A percentile compares a stretch with the other conserved stretches of the same genome.
phyloP scores from a whole-genome alignment of 306 rosid genomes.

The Coriaria nepalensis region DNA sequence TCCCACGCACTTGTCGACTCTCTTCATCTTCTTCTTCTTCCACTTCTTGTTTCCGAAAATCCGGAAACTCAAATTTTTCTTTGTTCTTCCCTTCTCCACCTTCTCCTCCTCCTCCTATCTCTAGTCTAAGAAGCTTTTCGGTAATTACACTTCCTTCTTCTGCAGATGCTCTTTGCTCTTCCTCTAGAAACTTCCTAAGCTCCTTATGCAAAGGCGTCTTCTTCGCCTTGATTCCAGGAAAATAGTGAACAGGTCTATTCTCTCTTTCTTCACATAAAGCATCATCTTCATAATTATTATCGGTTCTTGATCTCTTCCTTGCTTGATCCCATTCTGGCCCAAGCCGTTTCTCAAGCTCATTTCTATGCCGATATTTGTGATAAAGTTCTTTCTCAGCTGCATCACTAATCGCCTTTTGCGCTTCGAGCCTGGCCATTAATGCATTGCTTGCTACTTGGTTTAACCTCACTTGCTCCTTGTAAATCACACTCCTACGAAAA shows the following conservation, averaged over 20 bases:
- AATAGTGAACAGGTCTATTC: constrained; percentile 25
- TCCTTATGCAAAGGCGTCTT: constrained; percentile 65
- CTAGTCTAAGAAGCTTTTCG: constrained; percentile 31
- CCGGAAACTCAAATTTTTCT: constrained; percentile 22
- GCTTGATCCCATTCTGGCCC: constrained; percentile 68
- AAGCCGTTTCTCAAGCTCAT: constrained; percentile 70
- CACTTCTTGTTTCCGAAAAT: constrained; percentile 25
- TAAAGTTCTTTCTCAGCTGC: constrained; percentile 80
- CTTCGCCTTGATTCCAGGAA: constrained; percentile 45
- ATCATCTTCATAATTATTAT: no score
- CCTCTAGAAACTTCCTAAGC: constrained; percentile 73
- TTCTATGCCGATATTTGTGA: constrained; percentile 51
- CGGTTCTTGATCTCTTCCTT: constrained; percentile 81
- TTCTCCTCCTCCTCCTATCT: constrained; percentile 27
- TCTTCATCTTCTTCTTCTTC: constrained; percentile 89
- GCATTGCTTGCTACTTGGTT: constrained; percentile 83
- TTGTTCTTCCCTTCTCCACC: constrained; percentile 20
- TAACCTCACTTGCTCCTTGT: constrained; percentile 90
- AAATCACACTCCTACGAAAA: constrained; percentile 69
- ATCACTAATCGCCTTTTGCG: constrained; percentile 69
- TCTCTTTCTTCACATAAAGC: constrained; percentile 35
- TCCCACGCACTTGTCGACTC: constrained; percentile 60
- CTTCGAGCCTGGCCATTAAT: constrained; percentile 93
- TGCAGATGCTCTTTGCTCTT: constrained; percentile 62
- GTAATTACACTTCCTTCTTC: constrained; percentile 38